phyloP scores from a whole-genome alignment of 352 stramenopile species.

The Pythium pyrilobum region DNA sequence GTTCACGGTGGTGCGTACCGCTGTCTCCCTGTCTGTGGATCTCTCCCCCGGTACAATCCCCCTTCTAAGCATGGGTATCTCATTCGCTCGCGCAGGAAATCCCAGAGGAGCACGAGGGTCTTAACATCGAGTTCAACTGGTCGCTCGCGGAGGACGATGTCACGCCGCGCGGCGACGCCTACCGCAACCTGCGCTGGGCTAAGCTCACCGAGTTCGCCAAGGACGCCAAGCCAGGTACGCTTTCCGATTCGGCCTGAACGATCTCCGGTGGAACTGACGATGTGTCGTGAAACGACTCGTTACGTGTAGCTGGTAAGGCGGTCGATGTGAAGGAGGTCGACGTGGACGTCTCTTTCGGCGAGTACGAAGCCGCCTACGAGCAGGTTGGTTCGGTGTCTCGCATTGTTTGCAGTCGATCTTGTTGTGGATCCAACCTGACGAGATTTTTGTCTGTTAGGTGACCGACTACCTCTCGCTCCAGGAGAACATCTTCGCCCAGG shows the following conservation, averaged over 20 bases:
- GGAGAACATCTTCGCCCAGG: slow-evolving; percentile 59
- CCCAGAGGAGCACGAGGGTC: slow-evolving; percentile 65
- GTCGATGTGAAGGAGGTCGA: slow-evolving; percentile 57
- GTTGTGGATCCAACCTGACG: no score
- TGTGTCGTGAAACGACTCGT: no score
- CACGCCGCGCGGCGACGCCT: slow-evolving; percentile 70
- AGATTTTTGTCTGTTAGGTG: no score
- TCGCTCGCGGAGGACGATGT: slow-evolving; percentile 78
- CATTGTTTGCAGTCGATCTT: no score
- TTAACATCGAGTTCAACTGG: slow-evolving; percentile 88
- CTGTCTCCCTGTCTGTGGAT: neutral
- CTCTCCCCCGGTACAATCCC: no score
- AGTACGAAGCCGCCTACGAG: slow-evolving; percentile 66
- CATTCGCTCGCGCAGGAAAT: no score
- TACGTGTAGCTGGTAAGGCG: slow-evolving; percentile 46
- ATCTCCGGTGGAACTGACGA: no score
- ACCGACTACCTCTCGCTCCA: slow-evolving; percentile 63
- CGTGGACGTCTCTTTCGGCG: slow-evolving; percentile 55
- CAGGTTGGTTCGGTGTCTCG: slow-evolving; percentile 16
- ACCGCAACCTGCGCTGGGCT: slow-evolving; percentile 66
- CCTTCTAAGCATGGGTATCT: no score
- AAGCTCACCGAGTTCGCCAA: slow-evolving; percentile 64
- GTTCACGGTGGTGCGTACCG: slow-evolving; percentile 57
- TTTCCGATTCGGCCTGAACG: no score
- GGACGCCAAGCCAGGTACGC: slow-evolving; percentile 49